phyloP scores from a whole-genome alignment of 2,329 filamentous ascomycete genomes.

The Cytospora piceae region DNA sequence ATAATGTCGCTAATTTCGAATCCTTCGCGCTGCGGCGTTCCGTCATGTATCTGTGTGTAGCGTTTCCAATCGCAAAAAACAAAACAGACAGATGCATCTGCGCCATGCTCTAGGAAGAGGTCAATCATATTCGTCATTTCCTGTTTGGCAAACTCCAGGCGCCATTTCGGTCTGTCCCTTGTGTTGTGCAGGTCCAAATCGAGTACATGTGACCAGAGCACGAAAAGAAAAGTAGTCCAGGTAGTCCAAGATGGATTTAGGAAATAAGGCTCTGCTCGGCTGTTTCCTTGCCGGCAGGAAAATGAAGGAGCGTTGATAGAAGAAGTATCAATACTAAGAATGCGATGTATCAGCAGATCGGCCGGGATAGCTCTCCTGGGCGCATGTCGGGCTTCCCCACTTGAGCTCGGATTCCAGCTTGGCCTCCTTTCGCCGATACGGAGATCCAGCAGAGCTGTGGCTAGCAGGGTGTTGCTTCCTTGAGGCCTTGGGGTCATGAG shows the following conservation, averaged over 20 bases:
- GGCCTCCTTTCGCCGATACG: no score
- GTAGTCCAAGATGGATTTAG: not conserved
- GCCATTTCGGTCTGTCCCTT: no score
- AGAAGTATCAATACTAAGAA: not conserved
- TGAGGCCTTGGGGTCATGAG: not conserved
- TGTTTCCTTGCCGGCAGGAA: not conserved
- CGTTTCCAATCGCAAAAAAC: not conserved
- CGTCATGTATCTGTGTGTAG: not conserved
- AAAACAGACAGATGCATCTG: not conserved
- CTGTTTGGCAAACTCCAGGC: not conserved
- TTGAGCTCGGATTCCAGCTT: not conserved
- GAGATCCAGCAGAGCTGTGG: not conserved
- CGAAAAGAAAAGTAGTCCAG: not conserved
- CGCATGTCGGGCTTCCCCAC: not conserved
- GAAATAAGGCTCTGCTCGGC: not conserved
- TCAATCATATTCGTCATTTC: not conserved
- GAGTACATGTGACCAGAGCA: not conserved
- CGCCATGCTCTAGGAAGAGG: constrained; percentile 6
- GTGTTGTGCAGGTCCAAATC: no score
- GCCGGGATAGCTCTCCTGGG: not conserved
- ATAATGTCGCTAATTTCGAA: not conserved
- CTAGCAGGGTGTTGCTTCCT: not conserved
- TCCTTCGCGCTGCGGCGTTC: not conserved
- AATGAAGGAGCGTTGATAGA: not conserved
- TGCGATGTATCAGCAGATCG: not conserved